A percentile compares a stretch with the other conserved stretches of the same genome.
Conservation (phyloP, 257 asterid genomes). For the Leptodermis oblonga region DNA sequence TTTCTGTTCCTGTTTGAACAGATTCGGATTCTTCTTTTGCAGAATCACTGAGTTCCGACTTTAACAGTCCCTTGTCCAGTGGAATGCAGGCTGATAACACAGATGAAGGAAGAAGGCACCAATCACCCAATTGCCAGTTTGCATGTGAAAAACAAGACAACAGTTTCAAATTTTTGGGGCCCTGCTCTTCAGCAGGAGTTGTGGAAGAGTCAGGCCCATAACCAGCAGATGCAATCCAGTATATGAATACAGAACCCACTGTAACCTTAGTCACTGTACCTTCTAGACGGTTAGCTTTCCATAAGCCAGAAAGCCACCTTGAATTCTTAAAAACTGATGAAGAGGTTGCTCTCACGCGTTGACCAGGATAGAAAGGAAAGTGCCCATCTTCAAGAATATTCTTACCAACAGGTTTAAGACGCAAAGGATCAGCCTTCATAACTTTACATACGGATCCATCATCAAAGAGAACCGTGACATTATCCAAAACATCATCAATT, state of each 20-base stretch:
- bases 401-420: conserved; percentile 76
- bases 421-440: conserved; percentile 80
- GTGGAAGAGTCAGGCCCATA: conserved; percentile 78
- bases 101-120: conserved; percentile 79
- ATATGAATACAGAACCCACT: conserved; percentile 80
- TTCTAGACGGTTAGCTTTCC: conserved; percentile 86
- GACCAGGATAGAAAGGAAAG: conserved; percentile 97
- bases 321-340: conserved; percentile 93
- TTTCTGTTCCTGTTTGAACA: conserved; percentile 56
- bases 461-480: conserved; percentile 86
- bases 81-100: conserved; percentile 25
- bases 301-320: conserved; percentile 88
- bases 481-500: conserved; percentile 83
- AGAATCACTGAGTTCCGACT: conserved; percentile 41
- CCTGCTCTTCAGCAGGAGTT: conserved; percentile 87
- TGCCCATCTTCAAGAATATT: conserved; percentile 79
- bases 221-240: conserved; percentile 99
- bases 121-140: conserved; percentile 95
- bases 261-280: conserved; percentile 95
- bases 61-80: conserved; percentile 42
- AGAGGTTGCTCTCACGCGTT: conserved; percentile 85
- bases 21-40: conserved; percentile 59
- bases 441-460: conserved; percentile 97
- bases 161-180: conserved; percentile 73
- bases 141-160: conserved; percentile 90